Conservation (phyloP, 2,329 filamentous ascomycete species). For the Teratosphaeria epicoccoides region DNA sequence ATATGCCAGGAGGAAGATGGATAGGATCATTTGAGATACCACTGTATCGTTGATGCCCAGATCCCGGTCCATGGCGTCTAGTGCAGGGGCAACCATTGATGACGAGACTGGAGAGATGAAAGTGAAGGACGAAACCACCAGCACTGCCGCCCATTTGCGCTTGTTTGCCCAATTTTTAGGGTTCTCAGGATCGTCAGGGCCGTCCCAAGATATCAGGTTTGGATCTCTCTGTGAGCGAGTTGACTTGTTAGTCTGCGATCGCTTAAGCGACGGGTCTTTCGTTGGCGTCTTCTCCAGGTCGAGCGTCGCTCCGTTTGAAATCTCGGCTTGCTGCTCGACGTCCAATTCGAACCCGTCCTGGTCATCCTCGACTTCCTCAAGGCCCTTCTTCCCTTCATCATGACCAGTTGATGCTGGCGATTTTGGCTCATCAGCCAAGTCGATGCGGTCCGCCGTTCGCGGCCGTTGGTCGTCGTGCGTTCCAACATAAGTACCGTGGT, state of each 20-base stretch:
- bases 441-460: background rate
- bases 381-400: background rate
- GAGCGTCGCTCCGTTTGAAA: background rate
- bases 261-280: background rate
- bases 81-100: slow-evolving; percentile 25
- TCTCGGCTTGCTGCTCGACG: background rate
- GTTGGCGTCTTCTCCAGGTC: background rate
- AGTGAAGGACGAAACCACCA: slow-evolving; percentile 25
- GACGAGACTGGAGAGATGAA: slow-evolving; percentile 26
- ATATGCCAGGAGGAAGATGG: slow-evolving; percentile 26
- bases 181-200: slow-evolving; percentile 32
- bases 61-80: slow-evolving; percentile 16
- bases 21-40: slow-evolving; percentile 19
- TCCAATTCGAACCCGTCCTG: slow-evolving; percentile 1
- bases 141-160: slow-evolving; percentile 32
- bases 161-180: slow-evolving; percentile 34
- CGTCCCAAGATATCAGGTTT: slow-evolving; percentile 31
- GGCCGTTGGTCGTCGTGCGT: background rate
- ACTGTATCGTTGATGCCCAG: slow-evolving; percentile 18
- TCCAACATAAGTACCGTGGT: slow-evolving; percentile 1
- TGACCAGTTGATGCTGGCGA: background rate
- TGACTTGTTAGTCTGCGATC: background rate
- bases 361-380: slow-evolving; percentile 1
- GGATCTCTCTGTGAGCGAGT: slow-evolving; percentile 5
- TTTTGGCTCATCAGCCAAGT: background rate